Conservation (phyloP, 345 rosid species). For the Conringia planisiliqua region DNA sequence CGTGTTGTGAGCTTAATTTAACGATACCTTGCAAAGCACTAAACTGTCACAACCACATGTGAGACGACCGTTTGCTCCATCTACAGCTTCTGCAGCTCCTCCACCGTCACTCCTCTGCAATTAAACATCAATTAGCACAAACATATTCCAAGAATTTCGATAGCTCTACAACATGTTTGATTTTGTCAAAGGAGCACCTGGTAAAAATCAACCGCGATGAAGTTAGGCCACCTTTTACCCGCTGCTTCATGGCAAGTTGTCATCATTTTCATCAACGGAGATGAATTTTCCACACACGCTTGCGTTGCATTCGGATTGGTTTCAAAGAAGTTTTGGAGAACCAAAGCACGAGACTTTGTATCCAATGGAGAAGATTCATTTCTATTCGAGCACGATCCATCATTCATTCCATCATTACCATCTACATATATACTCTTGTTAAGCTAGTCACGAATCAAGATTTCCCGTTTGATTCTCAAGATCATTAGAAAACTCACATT, state of each 20-base stretch:
- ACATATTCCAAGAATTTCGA: neutral
- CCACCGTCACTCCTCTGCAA: conserved; percentile 85
- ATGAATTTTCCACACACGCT: conserved; percentile 76
- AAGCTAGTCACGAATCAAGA: neutral
- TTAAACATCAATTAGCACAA: conserved; percentile 1
- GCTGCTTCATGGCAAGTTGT: conserved; percentile 69
- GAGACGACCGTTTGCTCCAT: conserved; percentile 84
- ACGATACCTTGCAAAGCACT: conserved; percentile 69
- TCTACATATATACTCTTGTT: conserved; percentile 44
- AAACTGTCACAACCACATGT: conserved; percentile 86
- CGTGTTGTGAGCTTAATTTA: neutral
- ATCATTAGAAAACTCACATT: conserved; percentile 47
- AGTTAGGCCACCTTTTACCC: conserved; percentile 94
- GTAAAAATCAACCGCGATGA: conserved; percentile 90
- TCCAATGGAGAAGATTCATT: conserved; percentile 66
- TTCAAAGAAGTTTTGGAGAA: conserved; percentile 75
- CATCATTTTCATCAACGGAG: conserved; percentile 60
- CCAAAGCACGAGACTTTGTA: conserved; percentile 51
- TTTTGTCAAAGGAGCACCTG: conserved; percentile 44
- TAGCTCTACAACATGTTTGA: neutral
- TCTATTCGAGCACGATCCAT: conserved; percentile 67
- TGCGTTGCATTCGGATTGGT: conserved; percentile 55
- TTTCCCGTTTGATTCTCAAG: neutral
- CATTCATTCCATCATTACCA: conserved; percentile 72
- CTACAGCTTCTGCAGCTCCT: conserved; percentile 82